These are phyloP conservation scores for Emergomyces pasteurianus DNA, from an alignment of 2,329 filamentous ascomycete species.

Conservation along the genomic window DNA sequence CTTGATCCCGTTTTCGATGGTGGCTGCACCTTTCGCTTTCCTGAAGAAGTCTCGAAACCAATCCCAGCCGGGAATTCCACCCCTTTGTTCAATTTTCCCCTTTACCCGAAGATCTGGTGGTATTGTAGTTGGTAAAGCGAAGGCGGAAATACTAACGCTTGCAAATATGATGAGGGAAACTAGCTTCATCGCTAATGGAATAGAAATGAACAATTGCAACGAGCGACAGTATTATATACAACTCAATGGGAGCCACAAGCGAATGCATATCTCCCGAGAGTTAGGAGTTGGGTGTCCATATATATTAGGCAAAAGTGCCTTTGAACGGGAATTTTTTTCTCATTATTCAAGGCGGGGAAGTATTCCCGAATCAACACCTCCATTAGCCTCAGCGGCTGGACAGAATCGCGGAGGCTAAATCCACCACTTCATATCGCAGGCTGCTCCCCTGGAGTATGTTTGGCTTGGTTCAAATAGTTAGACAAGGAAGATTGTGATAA, in stretches of 20 bases:
- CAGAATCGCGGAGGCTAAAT: neutral
- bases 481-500: neutral
- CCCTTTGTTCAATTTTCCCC: neutral
- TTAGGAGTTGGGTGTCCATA: neutral
- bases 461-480: neutral
- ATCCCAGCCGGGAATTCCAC: neutral
- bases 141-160: neutral
- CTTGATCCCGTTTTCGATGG: constrained; percentile 29
- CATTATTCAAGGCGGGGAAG: neutral
- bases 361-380: neutral
- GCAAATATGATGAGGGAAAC: neutral
- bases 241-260: neutral
- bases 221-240: neutral
- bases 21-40: constrained; percentile 10
- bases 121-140: neutral
- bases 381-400: neutral
- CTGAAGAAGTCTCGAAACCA: neutral
- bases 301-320: neutral
- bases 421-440: neutral
- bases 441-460: neutral
- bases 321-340: neutral
- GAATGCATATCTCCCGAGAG: neutral
- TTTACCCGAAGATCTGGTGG: neutral
- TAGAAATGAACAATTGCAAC: neutral
- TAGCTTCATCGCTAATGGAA: neutral